A percentile compares a stretch with the other conserved stretches of the same genome.
These are phyloP conservation scores for Colletotrichum sp. DNA, from an alignment of 2,329 filamentous ascomycete genomes.

Conservation along the genomic window DNA sequence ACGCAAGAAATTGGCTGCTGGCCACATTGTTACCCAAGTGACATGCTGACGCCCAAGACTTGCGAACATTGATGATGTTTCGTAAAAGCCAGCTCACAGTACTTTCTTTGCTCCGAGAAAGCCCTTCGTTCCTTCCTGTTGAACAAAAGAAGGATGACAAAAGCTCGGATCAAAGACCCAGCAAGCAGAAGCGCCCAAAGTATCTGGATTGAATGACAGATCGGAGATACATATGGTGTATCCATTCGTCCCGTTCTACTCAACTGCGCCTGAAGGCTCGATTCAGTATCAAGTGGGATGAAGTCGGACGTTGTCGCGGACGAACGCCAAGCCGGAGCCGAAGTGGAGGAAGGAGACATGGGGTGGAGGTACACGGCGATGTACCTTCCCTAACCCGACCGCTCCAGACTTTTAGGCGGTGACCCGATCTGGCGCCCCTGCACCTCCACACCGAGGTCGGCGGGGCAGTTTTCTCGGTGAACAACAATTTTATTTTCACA, in stretches of 20 bases:
- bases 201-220: neutral
- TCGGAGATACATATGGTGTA: neutral
- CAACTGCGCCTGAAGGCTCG: neutral
- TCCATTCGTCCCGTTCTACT: neutral
- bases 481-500: constrained; percentile 21
- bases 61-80: neutral
- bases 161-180: neutral
- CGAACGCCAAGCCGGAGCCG: neutral
- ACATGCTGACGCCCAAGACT: neutral
- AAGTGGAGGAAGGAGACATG: neutral
- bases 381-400: neutral
- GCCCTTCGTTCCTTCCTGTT: neutral
- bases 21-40: neutral
- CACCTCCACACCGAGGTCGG: constrained; percentile 6
- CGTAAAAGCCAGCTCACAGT: neutral
- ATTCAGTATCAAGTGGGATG: neutral
- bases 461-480: constrained; percentile 22
- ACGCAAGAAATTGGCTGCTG: neutral
- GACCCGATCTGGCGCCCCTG: neutral
- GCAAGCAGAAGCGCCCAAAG: neutral
- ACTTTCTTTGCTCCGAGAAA: neutral
- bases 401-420: neutral
- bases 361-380: neutral
- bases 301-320: neutral
- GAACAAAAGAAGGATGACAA: neutral